Conservation (phyloP, 257 asterid genomes). For the Jacaranda copaia region DNA sequence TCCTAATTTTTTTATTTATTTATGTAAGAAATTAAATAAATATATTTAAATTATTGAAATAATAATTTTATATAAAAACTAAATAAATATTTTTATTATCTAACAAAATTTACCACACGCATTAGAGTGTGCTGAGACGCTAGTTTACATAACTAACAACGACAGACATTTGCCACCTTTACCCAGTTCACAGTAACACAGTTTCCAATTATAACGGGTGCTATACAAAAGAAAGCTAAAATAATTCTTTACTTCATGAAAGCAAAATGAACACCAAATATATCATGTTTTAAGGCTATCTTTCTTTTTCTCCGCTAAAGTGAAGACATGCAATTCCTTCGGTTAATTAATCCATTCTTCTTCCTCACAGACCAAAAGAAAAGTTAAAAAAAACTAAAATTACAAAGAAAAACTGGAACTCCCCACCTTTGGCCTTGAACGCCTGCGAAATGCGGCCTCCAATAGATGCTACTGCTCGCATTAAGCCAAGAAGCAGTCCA, state of each 20-base stretch:
- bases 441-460: conserved; percentile 37
- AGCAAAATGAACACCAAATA: neutral
- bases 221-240: neutral
- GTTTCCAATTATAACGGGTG: neutral
- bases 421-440: conserved; percentile 54
- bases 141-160: neutral
- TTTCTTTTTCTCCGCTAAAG: neutral
- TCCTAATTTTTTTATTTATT: too few species aligned
- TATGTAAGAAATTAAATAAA: too few species aligned
- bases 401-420: conserved; percentile 11
- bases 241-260: neutral
- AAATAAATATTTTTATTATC: too few species aligned
- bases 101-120: too few species aligned
- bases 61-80: too few species aligned
- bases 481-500: conserved; percentile 32
- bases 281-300: neutral
- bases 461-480: conserved; percentile 32
- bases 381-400: neutral
- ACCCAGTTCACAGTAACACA: neutral
- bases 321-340: conserved; percentile 12
- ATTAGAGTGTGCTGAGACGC: too few species aligned
- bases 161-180: neutral
- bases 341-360: neutral
- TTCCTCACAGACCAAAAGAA: neutral
- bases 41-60: too few species aligned